These are phyloP conservation scores for Immersiporthe knoxdaviesiana DNA, from an alignment of 2,329 filamentous ascomycete genomes.

Conservation along the genomic window DNA sequence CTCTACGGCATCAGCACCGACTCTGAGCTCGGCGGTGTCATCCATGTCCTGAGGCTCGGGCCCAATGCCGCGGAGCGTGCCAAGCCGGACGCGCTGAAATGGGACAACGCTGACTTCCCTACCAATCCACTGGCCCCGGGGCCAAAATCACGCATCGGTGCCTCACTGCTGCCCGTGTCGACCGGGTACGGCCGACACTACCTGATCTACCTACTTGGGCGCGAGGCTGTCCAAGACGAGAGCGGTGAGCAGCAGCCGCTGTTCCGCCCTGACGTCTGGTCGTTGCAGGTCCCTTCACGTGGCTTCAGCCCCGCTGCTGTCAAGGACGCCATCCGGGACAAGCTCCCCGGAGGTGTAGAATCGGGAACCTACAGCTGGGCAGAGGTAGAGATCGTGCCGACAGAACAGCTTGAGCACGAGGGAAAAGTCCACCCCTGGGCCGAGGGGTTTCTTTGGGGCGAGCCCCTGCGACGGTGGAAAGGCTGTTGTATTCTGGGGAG, in stretches of 20 bases:
- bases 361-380: conserved; percentile 55
- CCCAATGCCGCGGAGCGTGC: conserved; percentile 37
- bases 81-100: conserved; percentile 38
- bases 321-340: conserved; percentile 53
- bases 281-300: conserved; percentile 54
- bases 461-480: conserved; percentile 49
- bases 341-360: conserved; percentile 43
- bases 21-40: conserved; percentile 39
- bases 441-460: conserved; percentile 45
- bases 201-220: conserved; percentile 54
- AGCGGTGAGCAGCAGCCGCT: conserved; percentile 30
- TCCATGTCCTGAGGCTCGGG: conserved; percentile 43
- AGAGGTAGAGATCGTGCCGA: conserved; percentile 51
- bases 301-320: conserved; percentile 49
- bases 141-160: conserved; percentile 47
- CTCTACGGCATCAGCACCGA: conserved; percentile 51
- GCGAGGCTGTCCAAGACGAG: conserved; percentile 26
- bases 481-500: conserved; percentile 57
- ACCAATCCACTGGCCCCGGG: conserved; percentile 44
- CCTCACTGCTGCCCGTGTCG: conserved; percentile 49
- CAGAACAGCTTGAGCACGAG: conserved; percentile 46
- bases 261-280: conserved; percentile 52
- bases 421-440: conserved; percentile 47
- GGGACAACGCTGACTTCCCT: conserved; percentile 43
- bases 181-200: conserved; percentile 57